Conservation (phyloP, 1,139 yeast genomes). For the Kodamaea anthophila region DNA sequence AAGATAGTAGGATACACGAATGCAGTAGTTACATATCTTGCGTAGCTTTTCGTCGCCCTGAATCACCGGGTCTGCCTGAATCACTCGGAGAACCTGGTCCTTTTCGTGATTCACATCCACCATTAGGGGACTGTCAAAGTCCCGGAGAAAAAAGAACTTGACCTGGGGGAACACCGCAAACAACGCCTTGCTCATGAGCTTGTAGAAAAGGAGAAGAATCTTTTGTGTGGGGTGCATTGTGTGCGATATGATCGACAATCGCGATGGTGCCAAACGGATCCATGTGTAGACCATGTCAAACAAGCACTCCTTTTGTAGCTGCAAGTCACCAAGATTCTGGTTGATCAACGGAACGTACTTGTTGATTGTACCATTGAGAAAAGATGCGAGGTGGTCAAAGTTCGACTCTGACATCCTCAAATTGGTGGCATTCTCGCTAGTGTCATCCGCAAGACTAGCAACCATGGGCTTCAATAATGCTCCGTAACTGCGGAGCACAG, state of each 20-base stretch:
- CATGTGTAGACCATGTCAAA: conserved; percentile 35
- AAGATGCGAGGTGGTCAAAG: conserved; percentile 21
- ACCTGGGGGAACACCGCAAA: conserved; percentile 38
- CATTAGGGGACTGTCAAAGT: conserved; percentile 41
- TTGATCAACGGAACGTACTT: conserved; percentile 25
- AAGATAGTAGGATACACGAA: conserved; percentile 29
- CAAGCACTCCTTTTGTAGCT: conserved; percentile 29
- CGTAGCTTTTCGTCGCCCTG: conserved; percentile 18
- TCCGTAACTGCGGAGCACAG: conserved; percentile 20
- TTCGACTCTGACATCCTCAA: conserved; percentile 16
- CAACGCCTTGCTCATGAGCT: conserved; percentile 29
- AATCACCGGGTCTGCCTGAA: conserved; percentile 3
- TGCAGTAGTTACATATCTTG: conserved; percentile 25
- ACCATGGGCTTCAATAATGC: conserved; percentile 4
- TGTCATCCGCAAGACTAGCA: neutral
- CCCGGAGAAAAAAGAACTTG: conserved; percentile 35
- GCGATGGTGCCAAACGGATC: conserved; percentile 34
- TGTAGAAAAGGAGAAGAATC: conserved; percentile 29
- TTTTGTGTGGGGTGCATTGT: conserved; percentile 27
- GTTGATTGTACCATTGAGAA: conserved; percentile 20
- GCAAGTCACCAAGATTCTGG: conserved; percentile 20
- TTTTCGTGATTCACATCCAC: conserved; percentile 28
- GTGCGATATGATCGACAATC: conserved; percentile 18
- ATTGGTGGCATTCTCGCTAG: neutral
- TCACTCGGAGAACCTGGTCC: conserved; percentile 3